Conservation (phyloP, 108 stramenopile genomes). For the Nitzschia inconspicua region DNA sequence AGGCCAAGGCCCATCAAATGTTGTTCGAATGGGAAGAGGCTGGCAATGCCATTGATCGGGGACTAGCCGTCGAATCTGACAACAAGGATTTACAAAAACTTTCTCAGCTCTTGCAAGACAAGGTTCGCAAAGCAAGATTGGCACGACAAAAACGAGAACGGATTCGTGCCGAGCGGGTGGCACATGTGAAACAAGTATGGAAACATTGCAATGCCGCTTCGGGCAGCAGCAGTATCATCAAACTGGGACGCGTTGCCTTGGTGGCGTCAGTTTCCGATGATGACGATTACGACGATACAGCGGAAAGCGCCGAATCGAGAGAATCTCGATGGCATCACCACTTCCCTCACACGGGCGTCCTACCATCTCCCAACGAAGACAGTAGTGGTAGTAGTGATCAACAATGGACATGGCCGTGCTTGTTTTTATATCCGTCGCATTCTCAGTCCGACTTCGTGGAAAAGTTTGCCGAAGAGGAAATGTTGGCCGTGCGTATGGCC, state of each 20-base stretch:
- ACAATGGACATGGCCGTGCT: conserved; percentile 77
- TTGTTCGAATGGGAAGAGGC: conserved; percentile 80
- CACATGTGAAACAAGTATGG: conserved; percentile 82
- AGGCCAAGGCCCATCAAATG: conserved; percentile 82
- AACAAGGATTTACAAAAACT: conserved; percentile 74
- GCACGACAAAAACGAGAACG: conserved; percentile 78
- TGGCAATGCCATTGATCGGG: conserved; percentile 77
- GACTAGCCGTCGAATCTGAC: conserved; percentile 51
- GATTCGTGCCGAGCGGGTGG: conserved; percentile 67
- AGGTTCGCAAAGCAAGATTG: conserved; percentile 62
- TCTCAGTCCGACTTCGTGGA: conserved; percentile 85
- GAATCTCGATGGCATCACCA: conserved; percentile 87
- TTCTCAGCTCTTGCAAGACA: conserved; percentile 47
- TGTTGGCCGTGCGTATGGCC: conserved; percentile 81
- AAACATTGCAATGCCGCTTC: conserved; percentile 57
- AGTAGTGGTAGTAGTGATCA: conserved; percentile 4
- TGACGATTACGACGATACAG: conserved; percentile 55
- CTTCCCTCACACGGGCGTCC: conserved; percentile 73
- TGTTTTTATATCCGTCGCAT: conserved; percentile 87
- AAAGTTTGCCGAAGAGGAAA: conserved; percentile 70
- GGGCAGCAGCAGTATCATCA: conserved; percentile 24
- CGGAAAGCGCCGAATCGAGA: conserved; percentile 35
- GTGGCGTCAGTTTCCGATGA: conserved; percentile 78
- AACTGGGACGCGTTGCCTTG: conserved; percentile 72
- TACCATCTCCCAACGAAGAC: conserved; percentile 38